A percentile compares a stretch with the other conserved stretches of the same genome.
Evolutionary conservation across 495 filamentous ascomycete genomes (phyloP).

Genomic region (Daldinia loculata): DNA sequence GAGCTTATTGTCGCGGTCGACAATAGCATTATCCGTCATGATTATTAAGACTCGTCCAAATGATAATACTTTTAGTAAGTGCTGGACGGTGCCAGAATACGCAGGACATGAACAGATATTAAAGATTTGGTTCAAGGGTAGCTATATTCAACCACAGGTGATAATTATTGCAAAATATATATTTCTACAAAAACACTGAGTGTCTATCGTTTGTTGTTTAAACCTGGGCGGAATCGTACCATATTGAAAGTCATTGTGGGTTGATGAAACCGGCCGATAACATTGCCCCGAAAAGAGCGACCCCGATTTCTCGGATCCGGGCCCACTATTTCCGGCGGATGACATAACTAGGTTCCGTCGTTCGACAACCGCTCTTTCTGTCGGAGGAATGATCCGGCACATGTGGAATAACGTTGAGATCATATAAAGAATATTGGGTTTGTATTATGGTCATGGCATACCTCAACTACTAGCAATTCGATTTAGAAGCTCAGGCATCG

Average conservation of each 20-base stretch:
- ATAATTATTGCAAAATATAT: neutral
- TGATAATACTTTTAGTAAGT: neutral
- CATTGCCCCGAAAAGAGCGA: constrained; percentile 20
- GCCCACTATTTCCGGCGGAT: constrained; percentile 7
- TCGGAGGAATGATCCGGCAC: too few relatives aligned
- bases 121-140: neutral
- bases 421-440: too few relatives aligned
- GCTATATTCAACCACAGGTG: neutral
- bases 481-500: too few relatives aligned
- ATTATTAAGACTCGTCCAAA: neutral
- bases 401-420: too few relatives aligned
- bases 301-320: constrained; percentile 23
- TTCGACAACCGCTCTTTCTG: neutral
- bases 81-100: neutral
- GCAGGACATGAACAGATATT: neutral
- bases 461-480: too few relatives aligned
- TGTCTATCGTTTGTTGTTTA: neutral
- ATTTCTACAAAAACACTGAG: neutral
- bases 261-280: constrained; percentile 3
- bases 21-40: constrained; percentile 15
- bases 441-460: too few relatives aligned
- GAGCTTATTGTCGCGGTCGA: constrained; percentile 19
- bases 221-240: neutral
- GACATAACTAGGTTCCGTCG: neutral
- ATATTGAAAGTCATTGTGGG: neutral